Evolutionary conservation across 108 stramenopile genomes (phyloP).

Genomic region (Fragilaria radians): DNA sequence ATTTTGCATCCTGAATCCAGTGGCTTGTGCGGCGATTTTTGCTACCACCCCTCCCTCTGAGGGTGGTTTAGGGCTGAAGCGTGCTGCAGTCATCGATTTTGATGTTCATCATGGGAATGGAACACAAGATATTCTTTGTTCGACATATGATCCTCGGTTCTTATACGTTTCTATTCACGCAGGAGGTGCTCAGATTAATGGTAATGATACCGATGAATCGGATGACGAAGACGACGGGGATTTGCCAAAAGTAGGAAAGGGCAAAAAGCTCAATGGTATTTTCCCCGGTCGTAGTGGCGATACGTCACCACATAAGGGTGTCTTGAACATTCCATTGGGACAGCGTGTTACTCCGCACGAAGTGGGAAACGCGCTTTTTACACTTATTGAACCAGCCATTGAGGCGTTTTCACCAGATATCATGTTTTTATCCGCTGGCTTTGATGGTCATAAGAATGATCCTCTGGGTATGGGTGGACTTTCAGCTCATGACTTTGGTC

Average conservation of each 20-base stretch:
- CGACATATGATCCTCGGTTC: slow-evolving; percentile 84
- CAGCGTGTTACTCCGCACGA: slow-evolving; percentile 56
- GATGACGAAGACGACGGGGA: slow-evolving; percentile 43
- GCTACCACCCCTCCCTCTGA: slow-evolving; percentile 74
- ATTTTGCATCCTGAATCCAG: slow-evolving; percentile 95
- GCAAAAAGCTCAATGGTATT: slow-evolving; percentile 59
- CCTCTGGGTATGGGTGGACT: slow-evolving; percentile 81
- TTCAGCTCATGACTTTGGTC: slow-evolving; percentile 79
- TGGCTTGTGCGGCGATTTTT: slow-evolving; percentile 93
- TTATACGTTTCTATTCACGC: slow-evolving; percentile 88
- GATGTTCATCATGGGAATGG: slow-evolving; percentile 96
- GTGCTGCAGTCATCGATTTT: slow-evolving; percentile 90
- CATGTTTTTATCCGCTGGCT: slow-evolving; percentile 93
- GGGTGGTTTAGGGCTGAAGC: slow-evolving; percentile 70
- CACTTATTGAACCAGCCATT: slow-evolving; percentile 73
- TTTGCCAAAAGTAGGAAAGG: slow-evolving; percentile 27
- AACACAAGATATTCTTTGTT: slow-evolving; percentile 84
- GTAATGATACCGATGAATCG: slow-evolving; percentile 45
- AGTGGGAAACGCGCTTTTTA: slow-evolving; percentile 68
- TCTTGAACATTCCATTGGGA: slow-evolving; percentile 84
- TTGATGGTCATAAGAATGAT: slow-evolving; percentile 91
- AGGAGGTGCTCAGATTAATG: slow-evolving; percentile 72
- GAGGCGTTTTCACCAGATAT: slow-evolving; percentile 90
- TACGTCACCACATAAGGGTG: slow-evolving; percentile 74
- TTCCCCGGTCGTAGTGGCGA: slow-evolving; percentile 86